Base-by-base conservation (phyloP, 257 asterid genomes). In the Solanum sparsipilum region DNA sequence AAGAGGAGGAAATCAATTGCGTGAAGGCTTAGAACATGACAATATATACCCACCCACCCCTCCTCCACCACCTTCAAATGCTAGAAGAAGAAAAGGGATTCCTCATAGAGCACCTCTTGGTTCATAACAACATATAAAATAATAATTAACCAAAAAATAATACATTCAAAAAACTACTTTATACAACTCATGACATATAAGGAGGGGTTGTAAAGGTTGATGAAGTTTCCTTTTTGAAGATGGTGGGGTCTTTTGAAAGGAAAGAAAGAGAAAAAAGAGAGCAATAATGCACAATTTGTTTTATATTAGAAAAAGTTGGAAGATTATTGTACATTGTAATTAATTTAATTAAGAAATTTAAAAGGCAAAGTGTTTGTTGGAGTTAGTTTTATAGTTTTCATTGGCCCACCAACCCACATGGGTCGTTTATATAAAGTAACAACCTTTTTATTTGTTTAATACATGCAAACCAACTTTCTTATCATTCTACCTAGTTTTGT, bases 61-160 rank as follows among this genome's bases (percentile, higher is more conserved):
- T 70, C 94, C 98, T 75, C 91, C 95, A 11, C 94, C 95, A 52
- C 91, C 96, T 89, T 93, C 98, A 16, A 91, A 13, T 88, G 90
- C 95, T 92, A 96, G 99, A 90, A 95, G 99, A 93, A 95, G 99
- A 92, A 97, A 97, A 86, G 99, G 99, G 86, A 93, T 96, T 87
- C 99, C 99, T 75, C 99, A 91, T 87, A 93, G 99, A 91, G 99
- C 99, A 35, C 99, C 99, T 58, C 93, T 97, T 90, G 92, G 94
- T 75, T 94, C 98, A 87, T 94, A 90, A 92, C 87, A 11, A 5
- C 23, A 10, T 38, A n/a, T 25, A 44, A 89, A 32, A 23, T 72
- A 38, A 35, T 15, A 41, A 72, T 16, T 18, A 44, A 73, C 21
- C 82, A 60, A 27, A 36, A 84, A 84, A 65, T 65, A 60, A 21